Conservation (phyloP, 2,329 filamentous ascomycete genomes). For the Aspergillus japonicus region DNA sequence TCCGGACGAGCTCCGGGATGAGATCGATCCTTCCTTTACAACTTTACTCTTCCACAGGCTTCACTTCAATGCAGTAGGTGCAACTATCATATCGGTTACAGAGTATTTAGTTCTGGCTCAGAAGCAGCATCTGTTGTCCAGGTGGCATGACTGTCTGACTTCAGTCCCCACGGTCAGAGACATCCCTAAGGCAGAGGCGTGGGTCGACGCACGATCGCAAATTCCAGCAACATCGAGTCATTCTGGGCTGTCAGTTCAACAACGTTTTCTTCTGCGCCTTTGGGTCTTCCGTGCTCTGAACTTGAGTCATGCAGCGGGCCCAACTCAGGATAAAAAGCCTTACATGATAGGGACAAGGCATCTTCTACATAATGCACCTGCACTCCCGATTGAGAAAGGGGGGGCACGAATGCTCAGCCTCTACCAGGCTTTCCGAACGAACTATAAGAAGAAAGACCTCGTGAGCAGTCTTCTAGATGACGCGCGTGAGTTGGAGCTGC, state of each 20-base stretch:
- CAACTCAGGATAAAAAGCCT: slow-evolving; percentile 17
- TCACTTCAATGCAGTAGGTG: slow-evolving; percentile 24
- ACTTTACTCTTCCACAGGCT: slow-evolving; percentile 24
- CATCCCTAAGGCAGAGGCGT: slow-evolving; percentile 26
- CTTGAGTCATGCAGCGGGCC: slow-evolving; percentile 19
- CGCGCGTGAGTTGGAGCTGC: slow-evolving; percentile 31
- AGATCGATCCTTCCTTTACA: slow-evolving; percentile 16
- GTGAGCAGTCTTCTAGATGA: slow-evolving; percentile 28
- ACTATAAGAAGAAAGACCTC: slow-evolving; percentile 21
- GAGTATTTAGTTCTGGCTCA: slow-evolving; percentile 28
- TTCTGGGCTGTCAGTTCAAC: slow-evolving; percentile 16
- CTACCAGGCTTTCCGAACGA: slow-evolving; percentile 24
- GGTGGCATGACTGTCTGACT: slow-evolving; percentile 32
- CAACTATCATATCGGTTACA: slow-evolving; percentile 33
- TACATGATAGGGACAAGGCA: neutral
- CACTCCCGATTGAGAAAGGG: slow-evolving; percentile 21
- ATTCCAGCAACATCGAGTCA: neutral
- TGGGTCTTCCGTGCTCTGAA: slow-evolving; percentile 33
- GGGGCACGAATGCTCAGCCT: slow-evolving; percentile 27
- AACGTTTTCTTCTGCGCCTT: slow-evolving; percentile 34
- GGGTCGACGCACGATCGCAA: slow-evolving; percentile 23
- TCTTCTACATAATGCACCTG: neutral
- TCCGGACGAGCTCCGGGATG: slow-evolving; percentile 5
- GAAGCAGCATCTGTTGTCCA: slow-evolving; percentile 25
- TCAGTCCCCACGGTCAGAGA: slow-evolving; percentile 19